Evolutionary conservation across 768 basidiomycete species (phyloP).

Genomic region (Tephrocybe sp.): DNA sequence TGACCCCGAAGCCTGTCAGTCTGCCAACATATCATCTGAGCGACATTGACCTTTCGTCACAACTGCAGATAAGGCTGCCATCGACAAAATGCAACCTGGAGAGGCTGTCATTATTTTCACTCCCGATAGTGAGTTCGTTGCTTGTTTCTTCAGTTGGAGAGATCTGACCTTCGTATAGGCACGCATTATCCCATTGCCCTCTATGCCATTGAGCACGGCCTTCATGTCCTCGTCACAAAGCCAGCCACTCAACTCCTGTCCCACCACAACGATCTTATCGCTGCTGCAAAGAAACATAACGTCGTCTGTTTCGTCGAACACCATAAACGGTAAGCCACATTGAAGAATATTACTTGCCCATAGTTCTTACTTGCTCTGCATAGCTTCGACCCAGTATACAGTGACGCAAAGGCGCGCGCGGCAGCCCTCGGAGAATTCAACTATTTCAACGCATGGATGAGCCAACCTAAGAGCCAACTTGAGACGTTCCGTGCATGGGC

Average conservation of each 20-base stretch:
- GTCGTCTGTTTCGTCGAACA: constrained; percentile 94
- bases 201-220: constrained; percentile 79
- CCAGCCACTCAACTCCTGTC: constrained; percentile 85
- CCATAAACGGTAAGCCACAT: constrained; percentile 65
- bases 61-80: constrained; percentile 74
- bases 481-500: constrained; percentile 97
- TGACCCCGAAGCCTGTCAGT: constrained; percentile 82
- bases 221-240: constrained; percentile 92
- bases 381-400: constrained; percentile 88
- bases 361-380: neutral
- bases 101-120: constrained; percentile 94
- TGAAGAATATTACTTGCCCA: neutral
- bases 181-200: constrained; percentile 85
- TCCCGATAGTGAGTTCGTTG: constrained; percentile 64
- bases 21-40: neutral
- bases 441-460: constrained; percentile 98
- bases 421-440: constrained; percentile 85
- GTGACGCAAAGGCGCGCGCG: constrained; percentile 81
- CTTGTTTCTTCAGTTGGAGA: neutral
- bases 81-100: constrained; percentile 72
- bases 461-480: constrained; percentile 91
- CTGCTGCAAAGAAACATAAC: constrained; percentile 72
- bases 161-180: constrained; percentile 31
- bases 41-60: neutral
- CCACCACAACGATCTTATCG: constrained; percentile 78